Percentiles rank a stretch among this genome's conserved stretches.
Conservation (phyloP, 1,284 basidiomycete species). For the Schizophyllum amplum region DNA sequence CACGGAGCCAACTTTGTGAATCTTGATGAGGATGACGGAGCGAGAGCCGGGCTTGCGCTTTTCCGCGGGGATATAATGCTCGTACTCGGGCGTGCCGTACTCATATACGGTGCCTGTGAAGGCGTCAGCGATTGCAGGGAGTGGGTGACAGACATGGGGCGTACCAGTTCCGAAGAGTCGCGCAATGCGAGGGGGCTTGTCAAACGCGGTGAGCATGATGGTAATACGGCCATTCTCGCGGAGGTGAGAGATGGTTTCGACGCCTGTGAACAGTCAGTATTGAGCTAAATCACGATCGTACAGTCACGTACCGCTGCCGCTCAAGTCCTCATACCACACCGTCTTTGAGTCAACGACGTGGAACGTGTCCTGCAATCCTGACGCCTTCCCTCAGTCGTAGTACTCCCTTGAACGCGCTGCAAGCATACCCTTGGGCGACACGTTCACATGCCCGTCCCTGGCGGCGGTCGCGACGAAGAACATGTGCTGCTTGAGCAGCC, state of each 20-base stretch:
- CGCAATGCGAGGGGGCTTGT: conserved; percentile 40
- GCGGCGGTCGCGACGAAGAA: conserved; percentile 52
- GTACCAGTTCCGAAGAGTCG: conserved; percentile 46
- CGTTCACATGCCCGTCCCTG: conserved; percentile 41
- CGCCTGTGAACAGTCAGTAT: conserved; percentile 25
- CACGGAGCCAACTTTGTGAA: conserved; percentile 46
- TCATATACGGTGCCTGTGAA: conserved; percentile 38
- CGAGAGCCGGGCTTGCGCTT: conserved; percentile 44
- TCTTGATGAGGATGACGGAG: conserved; percentile 39
- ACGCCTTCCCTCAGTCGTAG: too few species aligned
- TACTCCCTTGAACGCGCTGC: neutral
- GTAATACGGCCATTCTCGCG: conserved; percentile 51
- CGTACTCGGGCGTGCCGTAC: conserved; percentile 44
- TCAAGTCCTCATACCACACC: conserved; percentile 56
- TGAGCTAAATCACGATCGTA: neutral
- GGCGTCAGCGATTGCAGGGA: neutral
- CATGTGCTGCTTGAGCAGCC: conserved; percentile 45
- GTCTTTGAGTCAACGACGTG: conserved; percentile 39
- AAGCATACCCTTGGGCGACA: conserved; percentile 39
- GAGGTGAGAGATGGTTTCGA: conserved; percentile 52
- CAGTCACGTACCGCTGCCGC: conserved; percentile 39
- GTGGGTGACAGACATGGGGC: too few species aligned
- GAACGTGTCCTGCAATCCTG: conserved; percentile 28
- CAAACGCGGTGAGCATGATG: conserved; percentile 49
- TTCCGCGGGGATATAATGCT: conserved; percentile 30